These are phyloP conservation scores for Fusarium sp. DNA, from an alignment of 2,329 filamentous ascomycete species.

Conservation along the genomic window DNA sequence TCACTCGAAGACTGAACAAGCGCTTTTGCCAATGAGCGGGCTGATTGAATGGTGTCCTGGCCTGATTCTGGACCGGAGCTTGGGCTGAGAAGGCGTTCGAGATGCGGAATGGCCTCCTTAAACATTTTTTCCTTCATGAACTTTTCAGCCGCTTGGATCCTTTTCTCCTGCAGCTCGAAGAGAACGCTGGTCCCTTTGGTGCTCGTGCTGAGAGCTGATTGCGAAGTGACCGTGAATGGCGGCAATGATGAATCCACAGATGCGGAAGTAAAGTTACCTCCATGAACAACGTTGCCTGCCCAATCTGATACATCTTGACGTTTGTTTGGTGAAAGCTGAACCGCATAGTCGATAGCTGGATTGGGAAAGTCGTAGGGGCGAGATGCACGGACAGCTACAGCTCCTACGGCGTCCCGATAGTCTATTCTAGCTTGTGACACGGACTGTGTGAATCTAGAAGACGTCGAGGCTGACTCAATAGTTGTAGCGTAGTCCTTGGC, in stretches of 20 bases:
- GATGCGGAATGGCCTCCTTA: not conserved
- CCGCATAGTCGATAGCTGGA: not conserved
- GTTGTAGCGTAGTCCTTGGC: not conserved
- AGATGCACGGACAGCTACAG: not conserved
- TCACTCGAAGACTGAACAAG: not conserved
- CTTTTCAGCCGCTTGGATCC: not conserved
- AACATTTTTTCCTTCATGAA: not conserved
- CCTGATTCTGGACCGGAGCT: not conserved
- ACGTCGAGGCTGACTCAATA: not conserved
- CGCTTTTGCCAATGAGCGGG: not conserved
- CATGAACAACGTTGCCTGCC: not conserved
- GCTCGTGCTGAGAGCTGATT: not conserved
- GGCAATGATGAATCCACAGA: not conserved
- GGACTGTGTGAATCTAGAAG: not conserved
- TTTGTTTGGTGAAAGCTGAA: not conserved
- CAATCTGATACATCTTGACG: not conserved
- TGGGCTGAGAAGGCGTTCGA: not conserved
- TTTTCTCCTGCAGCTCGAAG: not conserved
- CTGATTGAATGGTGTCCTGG: not conserved
- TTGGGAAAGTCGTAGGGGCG: not conserved
- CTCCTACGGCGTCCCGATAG: not conserved
- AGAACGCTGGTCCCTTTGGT: not conserved
- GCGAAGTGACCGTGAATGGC: not conserved
- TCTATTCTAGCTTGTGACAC: not conserved
- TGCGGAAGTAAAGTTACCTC: not conserved